Base-by-base conservation (phyloP, 1,284 basidiomycete genomes). In the Singerocomus rubriflavus region DNA sequence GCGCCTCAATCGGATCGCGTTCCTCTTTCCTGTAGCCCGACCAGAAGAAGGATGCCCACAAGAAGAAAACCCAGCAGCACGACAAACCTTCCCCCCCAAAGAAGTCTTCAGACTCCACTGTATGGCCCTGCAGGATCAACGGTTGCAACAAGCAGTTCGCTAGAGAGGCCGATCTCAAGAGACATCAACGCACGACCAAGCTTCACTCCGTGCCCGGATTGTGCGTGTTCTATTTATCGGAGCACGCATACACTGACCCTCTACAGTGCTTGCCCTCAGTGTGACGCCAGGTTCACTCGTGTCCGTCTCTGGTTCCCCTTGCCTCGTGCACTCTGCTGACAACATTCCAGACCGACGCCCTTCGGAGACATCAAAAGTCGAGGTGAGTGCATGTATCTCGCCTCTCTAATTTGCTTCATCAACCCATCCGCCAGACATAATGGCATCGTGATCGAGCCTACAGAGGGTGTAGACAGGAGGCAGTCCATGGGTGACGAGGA, bases 101-200 rank as follows among this genome's bases (percentile, higher is more conserved):
- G 59, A 82, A 80, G 61, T 64, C 70, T 36, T 61, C 71, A 3
- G 73, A 75, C 52, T 73, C 78, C 8, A 78, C 79, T 8, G 64
- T 81, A 45, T 88, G 86, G 86, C 82, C 85, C 7, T 88, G 85
- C 72, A 82, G 80, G 64, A 86, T 88, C 60, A 78, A 82, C 60
- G 85, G 84, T 11, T 88, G 85, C 69, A 81, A 79, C 67, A 88
- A 87, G 68, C 80, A 83, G 61, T 88, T 88, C 63, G 85, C 84
- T 41, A 77, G 85, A 48, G 85, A 88, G 66, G 86, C 86, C 11
- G 85, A 88, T 73, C 69, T 88, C 54, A 88, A 88, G 72, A 65
- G 85, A 58, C 85, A 88, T 66, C 86, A 88, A 65, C 73, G 84
- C 61, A 88, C 85, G 25, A 86, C 86, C 21, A 88, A 85, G 65